Conservation (phyloP, 306 rosid genomes). For the Datisca glomerata region DNA sequence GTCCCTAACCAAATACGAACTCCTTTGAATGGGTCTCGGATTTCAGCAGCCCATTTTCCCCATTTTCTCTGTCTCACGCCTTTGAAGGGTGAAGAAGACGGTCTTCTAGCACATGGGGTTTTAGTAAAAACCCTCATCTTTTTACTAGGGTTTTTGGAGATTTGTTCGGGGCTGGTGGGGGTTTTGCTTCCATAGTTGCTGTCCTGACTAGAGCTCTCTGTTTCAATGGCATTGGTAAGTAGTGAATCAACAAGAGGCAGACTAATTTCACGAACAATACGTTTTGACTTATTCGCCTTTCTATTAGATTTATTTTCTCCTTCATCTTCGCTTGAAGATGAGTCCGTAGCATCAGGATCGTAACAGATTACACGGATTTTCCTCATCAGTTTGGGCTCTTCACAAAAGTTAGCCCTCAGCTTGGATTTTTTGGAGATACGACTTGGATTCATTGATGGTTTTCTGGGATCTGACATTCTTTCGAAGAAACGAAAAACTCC, state of each 20-base stretch:
- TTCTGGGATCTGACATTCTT: constrained; percentile 26
- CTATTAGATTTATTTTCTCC: not conserved
- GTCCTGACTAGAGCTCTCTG: constrained; percentile 26
- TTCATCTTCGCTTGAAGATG: constrained; percentile 66
- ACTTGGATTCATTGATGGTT: constrained; percentile 5
- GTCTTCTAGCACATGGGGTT: constrained; percentile 5
- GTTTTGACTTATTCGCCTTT: constrained; percentile 8
- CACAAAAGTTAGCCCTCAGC: not conserved
- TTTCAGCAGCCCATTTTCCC: constrained; percentile 96
- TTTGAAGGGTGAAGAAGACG: constrained; percentile 29
- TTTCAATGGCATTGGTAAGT: constrained; percentile 2
- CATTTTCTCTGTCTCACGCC: constrained; percentile 79
- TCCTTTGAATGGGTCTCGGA: constrained; percentile 57
- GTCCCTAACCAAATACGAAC: constrained; percentile 74
- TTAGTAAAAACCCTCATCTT: constrained; percentile 19
- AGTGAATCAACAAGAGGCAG: constrained; percentile 13
- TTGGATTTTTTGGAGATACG: constrained; percentile 11
- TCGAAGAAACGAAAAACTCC: constrained; percentile 13
- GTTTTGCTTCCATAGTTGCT: constrained; percentile 20
- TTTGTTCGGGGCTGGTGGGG: no score
- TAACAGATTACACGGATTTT: constrained; percentile 40
- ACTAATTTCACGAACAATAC: constrained; percentile 18
- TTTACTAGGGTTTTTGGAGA: no score
- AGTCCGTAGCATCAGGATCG: constrained; percentile 74
- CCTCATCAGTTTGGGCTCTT: constrained; percentile 18